A percentile compares a stretch with the other conserved stretches of the same genome.
These are phyloP conservation scores for Bipolaris oryzae DNA, from an alignment of 2,329 filamentous ascomycete genomes.

Conservation along the genomic window DNA sequence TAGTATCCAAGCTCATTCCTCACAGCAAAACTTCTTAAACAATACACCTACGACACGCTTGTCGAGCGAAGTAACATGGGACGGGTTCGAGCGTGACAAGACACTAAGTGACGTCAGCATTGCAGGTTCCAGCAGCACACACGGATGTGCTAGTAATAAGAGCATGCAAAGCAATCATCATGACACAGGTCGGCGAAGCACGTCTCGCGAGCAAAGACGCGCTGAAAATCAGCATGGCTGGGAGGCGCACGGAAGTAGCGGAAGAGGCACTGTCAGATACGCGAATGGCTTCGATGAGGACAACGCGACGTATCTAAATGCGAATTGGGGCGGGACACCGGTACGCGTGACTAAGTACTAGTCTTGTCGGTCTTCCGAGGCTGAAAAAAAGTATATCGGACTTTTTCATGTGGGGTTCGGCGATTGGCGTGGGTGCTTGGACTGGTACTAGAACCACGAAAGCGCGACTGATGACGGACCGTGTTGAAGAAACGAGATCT, in stretches of 20 bases:
- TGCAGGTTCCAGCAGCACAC: constrained; percentile 15
- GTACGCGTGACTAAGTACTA: constrained; percentile 21
- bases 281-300: constrained; percentile 30
- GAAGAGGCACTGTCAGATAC: constrained; percentile 7
- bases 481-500: neutral
- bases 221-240: constrained; percentile 8
- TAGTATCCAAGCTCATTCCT: neutral
- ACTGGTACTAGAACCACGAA: too few relatives aligned
- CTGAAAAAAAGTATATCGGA: neutral
- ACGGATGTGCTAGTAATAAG: constrained; percentile 9
- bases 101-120: constrained; percentile 28
- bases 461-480: too few relatives aligned
- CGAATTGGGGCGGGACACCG: constrained; percentile 24
- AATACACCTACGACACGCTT: neutral
- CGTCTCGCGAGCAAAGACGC: neutral
- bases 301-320: constrained; percentile 32
- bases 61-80: constrained; percentile 19
- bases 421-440: neutral
- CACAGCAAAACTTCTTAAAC: neutral
- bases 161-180: neutral
- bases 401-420: neutral
- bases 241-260: constrained; percentile 1
- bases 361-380: neutral
- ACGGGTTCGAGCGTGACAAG: constrained; percentile 29
- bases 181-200: neutral